These are phyloP conservation scores for Hemileccinum impolitum DNA, from an alignment of 768 basidiomycete genomes.

Conservation along the genomic window DNA sequence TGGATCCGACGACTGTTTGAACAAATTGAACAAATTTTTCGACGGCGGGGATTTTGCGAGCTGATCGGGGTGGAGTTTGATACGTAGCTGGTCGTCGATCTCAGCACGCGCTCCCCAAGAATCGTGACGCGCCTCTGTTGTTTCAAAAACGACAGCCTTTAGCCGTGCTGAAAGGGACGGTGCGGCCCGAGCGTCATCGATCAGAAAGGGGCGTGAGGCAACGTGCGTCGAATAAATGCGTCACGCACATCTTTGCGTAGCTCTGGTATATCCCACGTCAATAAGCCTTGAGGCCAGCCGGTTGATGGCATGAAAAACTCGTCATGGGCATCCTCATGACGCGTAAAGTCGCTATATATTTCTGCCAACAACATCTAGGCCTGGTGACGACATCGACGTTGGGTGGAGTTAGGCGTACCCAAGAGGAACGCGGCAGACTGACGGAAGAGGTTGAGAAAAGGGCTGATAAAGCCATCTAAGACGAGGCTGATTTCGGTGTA, in stretches of 20 bases:
- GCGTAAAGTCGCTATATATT: slow-evolving; percentile 90
- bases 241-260: slow-evolving; percentile 60
- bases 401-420: slow-evolving; percentile 30
- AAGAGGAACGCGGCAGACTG: slow-evolving; percentile 57
- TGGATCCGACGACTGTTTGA: slow-evolving; percentile 68
- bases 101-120: neutral
- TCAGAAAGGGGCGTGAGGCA: slow-evolving; percentile 36
- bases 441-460: slow-evolving; percentile 83
- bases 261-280: slow-evolving; percentile 73
- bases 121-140: slow-evolving; percentile 66
- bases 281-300: slow-evolving; percentile 77
- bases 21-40: slow-evolving; percentile 80
- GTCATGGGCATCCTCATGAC: slow-evolving; percentile 85
- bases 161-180: slow-evolving; percentile 88
- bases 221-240: neutral
- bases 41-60: slow-evolving; percentile 60
- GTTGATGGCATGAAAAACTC: slow-evolving; percentile 72
- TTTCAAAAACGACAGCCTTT: slow-evolving; percentile 87
- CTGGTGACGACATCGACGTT: slow-evolving; percentile 60
- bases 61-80: slow-evolving; percentile 81
- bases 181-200: slow-evolving; percentile 76
- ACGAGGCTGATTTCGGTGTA: slow-evolving; percentile 92
- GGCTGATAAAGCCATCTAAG: slow-evolving; percentile 73
- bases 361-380: slow-evolving; percentile 77
- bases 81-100: slow-evolving; percentile 52